phyloP scores from a whole-genome alignment of 2,329 filamentous ascomycete genomes.

The Chrysoporthe deuterocubensis region DNA sequence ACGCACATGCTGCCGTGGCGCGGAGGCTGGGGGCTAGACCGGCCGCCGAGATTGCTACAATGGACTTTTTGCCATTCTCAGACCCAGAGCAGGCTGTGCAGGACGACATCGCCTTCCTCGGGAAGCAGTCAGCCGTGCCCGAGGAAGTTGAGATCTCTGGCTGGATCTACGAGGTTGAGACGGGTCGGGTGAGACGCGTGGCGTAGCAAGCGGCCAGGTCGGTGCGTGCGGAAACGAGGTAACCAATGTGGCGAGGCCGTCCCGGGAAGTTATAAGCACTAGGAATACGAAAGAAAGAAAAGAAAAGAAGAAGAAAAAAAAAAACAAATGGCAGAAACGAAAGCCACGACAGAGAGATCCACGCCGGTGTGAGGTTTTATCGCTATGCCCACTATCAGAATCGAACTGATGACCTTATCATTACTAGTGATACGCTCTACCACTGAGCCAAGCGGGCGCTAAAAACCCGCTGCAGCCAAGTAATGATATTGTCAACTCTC shows the following conservation, averaged over 20 bases:
- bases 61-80: constrained; percentile 68
- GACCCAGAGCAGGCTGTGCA: constrained; percentile 67
- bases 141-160: constrained; percentile 66
- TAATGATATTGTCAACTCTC: background rate
- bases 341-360: too few species aligned
- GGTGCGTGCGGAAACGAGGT: background rate
- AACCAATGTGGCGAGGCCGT: background rate
- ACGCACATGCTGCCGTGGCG: constrained; percentile 59
- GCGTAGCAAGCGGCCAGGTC: background rate
- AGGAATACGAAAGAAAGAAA: background rate
- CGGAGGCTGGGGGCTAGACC: constrained; percentile 61
- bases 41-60: constrained; percentile 44
- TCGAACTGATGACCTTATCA: constrained; percentile 26
- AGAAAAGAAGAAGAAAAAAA: background rate
- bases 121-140: constrained; percentile 61
- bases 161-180: constrained; percentile 80
- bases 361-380: constrained; percentile 12
- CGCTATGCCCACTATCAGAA: constrained; percentile 40
- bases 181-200: constrained; percentile 51
- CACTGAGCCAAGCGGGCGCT: constrained; percentile 33
- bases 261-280: background rate
- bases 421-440: constrained; percentile 34
- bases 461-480: fast-evolving
- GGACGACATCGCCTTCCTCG: constrained; percentile 69
- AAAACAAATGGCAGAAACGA: too few species aligned